These are phyloP conservation scores for Vitis vinifera DNA, from an alignment of 164 flowering plant genomes.

Conservation along the genomic window DNA sequence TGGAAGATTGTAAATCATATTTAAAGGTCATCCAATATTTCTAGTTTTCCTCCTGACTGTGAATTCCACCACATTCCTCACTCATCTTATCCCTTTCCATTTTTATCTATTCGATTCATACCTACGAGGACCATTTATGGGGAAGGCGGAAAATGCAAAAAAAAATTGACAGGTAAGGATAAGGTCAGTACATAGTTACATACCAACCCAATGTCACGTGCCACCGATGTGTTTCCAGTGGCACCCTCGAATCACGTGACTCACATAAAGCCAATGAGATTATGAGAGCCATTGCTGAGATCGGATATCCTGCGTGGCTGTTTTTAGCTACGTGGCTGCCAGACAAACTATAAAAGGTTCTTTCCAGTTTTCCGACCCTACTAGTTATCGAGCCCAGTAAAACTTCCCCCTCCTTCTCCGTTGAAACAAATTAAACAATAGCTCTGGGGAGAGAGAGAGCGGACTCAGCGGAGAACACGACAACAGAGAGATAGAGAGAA, in stretches of 20 bases:
- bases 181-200: no score
- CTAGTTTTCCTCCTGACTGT: no score
- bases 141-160: no score
- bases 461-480: background rate
- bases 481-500: no score
- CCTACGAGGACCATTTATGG: background rate
- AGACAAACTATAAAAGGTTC: conserved; percentile 13
- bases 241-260: background rate
- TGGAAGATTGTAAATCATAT: no score
- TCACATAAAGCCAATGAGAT: background rate
- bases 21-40: no score
- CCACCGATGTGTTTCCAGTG: no score
- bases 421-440: background rate
- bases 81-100: no score
- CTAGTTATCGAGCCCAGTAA: background rate
- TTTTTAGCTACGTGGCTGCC: background rate
- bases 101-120: background rate
- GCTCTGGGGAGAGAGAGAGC: conserved; percentile 1
- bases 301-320: conserved; percentile 5
- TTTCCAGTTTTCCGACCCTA: no score
- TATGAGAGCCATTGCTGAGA: background rate
- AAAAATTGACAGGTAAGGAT: no score
- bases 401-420: conserved; percentile 1
- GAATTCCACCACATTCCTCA: no score
- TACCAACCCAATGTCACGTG: no score